Evolutionary conservation across 805 yeast species (phyloP).

Genomic region (Saccharomycopsis javanensis): DNA sequence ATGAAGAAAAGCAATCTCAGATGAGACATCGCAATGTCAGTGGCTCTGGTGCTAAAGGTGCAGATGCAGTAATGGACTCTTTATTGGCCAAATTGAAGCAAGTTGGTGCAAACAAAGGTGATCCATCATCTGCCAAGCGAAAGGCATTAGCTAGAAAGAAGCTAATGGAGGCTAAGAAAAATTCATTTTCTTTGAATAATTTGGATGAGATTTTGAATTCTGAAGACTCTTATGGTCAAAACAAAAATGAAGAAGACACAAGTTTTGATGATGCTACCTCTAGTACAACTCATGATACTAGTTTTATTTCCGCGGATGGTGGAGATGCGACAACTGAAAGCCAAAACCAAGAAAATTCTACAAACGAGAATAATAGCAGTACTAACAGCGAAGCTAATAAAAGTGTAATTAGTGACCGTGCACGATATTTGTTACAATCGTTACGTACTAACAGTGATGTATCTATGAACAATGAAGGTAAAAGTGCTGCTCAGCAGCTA

Average conservation of each 20-base stretch:
- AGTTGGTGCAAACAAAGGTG: slow-evolving; percentile 35
- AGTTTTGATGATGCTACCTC: neutral
- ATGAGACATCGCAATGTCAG: neutral
- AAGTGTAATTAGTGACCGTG: slow-evolving; percentile 42
- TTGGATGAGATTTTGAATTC: slow-evolving; percentile 10
- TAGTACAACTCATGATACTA: neutral
- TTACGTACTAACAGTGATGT: slow-evolving; percentile 32
- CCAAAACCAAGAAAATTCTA: neutral
- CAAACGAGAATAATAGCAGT: neutral
- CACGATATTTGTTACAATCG: slow-evolving; percentile 53
- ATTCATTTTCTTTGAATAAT: slow-evolving; percentile 19
- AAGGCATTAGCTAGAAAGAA: slow-evolving; percentile 63
- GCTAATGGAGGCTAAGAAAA: slow-evolving; percentile 32
- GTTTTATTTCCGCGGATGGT: neutral
- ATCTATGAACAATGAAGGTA: slow-evolving; percentile 25
- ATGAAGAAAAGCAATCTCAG: slow-evolving; percentile 4
- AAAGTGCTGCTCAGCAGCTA: slow-evolving; percentile 34
- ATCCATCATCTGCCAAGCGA: slow-evolving; percentile 66
- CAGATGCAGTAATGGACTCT: slow-evolving; percentile 59
- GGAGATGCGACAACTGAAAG: neutral
- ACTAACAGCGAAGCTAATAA: neutral
- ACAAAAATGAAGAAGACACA: neutral
- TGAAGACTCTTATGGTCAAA: slow-evolving; percentile 3
- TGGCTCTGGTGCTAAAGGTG: neutral
- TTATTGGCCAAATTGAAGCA: slow-evolving; percentile 74